Evolutionary conservation across 208 protist genomes (phyloP).

Genomic region (Trypanosoma melophagium): DNA sequence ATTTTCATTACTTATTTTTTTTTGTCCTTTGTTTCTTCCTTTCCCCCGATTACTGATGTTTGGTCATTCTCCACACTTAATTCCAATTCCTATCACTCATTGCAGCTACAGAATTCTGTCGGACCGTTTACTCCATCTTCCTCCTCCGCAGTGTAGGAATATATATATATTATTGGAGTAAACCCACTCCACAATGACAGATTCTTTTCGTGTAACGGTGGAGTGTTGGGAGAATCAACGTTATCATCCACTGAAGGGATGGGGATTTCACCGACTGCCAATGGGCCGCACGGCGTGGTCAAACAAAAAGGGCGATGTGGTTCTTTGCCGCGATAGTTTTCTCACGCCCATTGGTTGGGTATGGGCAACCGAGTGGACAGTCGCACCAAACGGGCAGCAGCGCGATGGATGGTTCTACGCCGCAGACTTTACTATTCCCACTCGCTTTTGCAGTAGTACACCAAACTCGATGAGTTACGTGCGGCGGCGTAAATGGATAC

Average conservation of each 20-base stretch:
- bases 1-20: constrained; percentile 8
- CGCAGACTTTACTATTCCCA: constrained; percentile 28
- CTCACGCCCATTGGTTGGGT: constrained; percentile 26
- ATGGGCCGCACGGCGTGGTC: constrained; percentile 35
- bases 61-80: too few species aligned
- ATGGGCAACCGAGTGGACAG: constrained; percentile 24
- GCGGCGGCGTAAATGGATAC: constrained; percentile 35
- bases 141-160: too few species aligned
- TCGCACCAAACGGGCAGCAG: constrained; percentile 15
- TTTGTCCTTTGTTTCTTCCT: too few species aligned
- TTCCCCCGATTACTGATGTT: too few species aligned
- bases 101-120: too few species aligned
- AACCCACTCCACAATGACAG: constrained; percentile 5
- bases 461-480: constrained; percentile 25
- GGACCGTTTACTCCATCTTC: too few species aligned
- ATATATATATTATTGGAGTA: constrained; percentile 19
- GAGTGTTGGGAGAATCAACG: constrained; percentile 46
- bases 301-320: constrained; percentile 26
- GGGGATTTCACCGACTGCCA: constrained; percentile 26
- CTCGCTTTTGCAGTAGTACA: constrained; percentile 16
- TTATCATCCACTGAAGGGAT: constrained; percentile 28
- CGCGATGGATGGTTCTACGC: constrained; percentile 39
- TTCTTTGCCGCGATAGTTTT: constrained; percentile 20
- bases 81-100: too few species aligned
- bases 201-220: constrained; percentile 21